These are phyloP conservation scores for Lecanicillium sp. DNA, from an alignment of 2,329 filamentous ascomycete species.

Conservation along the genomic window DNA sequence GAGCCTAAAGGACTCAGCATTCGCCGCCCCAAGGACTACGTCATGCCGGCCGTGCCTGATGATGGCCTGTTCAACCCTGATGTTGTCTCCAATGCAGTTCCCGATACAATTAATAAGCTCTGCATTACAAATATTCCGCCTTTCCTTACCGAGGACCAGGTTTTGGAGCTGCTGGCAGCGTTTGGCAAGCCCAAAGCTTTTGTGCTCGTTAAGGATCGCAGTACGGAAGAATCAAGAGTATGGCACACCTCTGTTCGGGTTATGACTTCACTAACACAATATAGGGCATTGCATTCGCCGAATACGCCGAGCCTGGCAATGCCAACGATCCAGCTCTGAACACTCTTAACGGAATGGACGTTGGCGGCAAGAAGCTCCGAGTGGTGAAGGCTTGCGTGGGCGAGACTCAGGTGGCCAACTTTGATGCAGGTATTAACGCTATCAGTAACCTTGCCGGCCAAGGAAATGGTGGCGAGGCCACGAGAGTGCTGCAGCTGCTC, in stretches of 20 bases:
- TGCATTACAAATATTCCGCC: conserved; percentile 83
- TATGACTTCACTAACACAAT: conserved; percentile 23
- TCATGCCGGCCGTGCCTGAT: conserved; percentile 74
- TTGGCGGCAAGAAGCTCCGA: conserved; percentile 80
- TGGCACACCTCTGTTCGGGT: conserved; percentile 25
- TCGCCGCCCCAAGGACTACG: conserved; percentile 91
- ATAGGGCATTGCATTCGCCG: conserved; percentile 92
- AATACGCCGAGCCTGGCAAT: conserved; percentile 68
- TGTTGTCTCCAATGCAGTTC: conserved; percentile 71
- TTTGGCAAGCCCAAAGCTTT: conserved; percentile 95
- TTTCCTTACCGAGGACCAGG: conserved; percentile 85
- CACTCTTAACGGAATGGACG: conserved; percentile 85
- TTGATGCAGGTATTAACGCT: conserved; percentile 94
- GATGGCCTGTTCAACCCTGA: conserved; percentile 69
- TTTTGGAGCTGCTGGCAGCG: conserved; percentile 80
- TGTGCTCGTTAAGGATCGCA: conserved; percentile 77
- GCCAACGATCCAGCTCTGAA: conserved; percentile 83
- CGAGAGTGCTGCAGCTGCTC: conserved; percentile 81
- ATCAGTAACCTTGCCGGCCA: conserved; percentile 97
- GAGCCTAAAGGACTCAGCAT: conserved; percentile 61
- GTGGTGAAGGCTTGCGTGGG: conserved; percentile 88
- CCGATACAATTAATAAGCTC: conserved; percentile 93
- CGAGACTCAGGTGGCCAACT: conserved; percentile 81
- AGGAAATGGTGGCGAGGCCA: conserved; percentile 69
- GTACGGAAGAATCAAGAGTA: conserved; percentile 82